Conservation (phyloP, 1,284 basidiomycete genomes). For the Lignosus rhinocerotis region DNA sequence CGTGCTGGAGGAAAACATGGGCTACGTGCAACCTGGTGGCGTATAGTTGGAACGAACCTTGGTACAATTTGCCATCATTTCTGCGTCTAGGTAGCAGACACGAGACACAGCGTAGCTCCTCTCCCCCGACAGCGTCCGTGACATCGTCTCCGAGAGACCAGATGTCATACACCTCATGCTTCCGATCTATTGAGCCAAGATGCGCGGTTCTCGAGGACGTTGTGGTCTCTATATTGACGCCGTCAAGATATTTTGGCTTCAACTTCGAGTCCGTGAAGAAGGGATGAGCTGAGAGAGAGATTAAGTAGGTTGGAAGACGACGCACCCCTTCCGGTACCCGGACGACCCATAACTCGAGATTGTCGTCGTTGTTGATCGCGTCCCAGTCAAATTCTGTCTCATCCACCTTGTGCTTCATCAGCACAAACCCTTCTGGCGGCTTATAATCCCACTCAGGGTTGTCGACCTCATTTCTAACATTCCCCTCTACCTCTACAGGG, state of each 20-base stretch:
- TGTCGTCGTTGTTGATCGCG: conserved; percentile 52
- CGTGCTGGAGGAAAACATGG: conserved; percentile 44
- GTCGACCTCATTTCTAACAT: conserved; percentile 48
- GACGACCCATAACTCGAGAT: conserved; percentile 70
- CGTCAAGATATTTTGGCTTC: conserved; percentile 61
- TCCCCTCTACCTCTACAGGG: conserved; percentile 16
- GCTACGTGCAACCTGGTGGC: not conserved
- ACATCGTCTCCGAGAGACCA: conserved; percentile 57
- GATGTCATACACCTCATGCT: conserved; percentile 57
- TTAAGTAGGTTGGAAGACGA: conserved; percentile 3
- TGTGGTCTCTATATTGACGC: conserved; percentile 46
- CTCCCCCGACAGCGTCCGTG: conserved; percentile 47
- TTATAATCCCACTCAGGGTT: conserved; percentile 54
- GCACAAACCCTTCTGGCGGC: conserved; percentile 50
- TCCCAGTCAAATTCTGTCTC: conserved; percentile 69
- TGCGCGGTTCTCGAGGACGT: conserved; percentile 35
- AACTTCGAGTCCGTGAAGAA: conserved; percentile 43
- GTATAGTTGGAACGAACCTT: conserved; percentile 41
- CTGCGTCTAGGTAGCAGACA: conserved; percentile 64
- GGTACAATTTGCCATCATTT: conserved; percentile 59
- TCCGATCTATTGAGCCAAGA: conserved; percentile 52
- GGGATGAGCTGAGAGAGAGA: no score
- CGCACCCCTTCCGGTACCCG: conserved; percentile 66
- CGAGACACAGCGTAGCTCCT: conserved; percentile 60
- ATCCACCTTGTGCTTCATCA: conserved; percentile 46